Conservation (phyloP, 2,329 filamentous ascomycete species). For the Atkinsonella texensis region DNA sequence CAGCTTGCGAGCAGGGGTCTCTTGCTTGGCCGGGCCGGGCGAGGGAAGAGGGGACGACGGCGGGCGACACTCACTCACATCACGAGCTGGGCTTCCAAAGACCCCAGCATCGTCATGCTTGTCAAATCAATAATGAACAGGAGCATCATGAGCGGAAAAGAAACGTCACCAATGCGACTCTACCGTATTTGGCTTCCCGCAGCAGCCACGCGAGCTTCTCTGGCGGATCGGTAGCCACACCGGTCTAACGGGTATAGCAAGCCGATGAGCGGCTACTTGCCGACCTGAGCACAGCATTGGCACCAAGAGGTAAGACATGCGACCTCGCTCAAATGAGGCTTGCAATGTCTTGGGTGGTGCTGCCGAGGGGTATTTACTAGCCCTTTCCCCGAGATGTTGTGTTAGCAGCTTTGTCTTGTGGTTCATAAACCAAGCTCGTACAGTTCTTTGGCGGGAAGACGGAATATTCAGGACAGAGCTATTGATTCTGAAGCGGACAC, state of each 20-base stretch:
- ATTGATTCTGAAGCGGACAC: not conserved
- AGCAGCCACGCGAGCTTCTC: constrained; percentile 1
- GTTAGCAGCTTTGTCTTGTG: not conserved
- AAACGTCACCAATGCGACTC: not conserved
- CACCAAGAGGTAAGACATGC: not conserved
- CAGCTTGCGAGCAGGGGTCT: not conserved
- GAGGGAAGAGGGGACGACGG: too few relatives aligned
- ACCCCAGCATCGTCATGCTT: not conserved
- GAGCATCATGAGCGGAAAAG: not conserved
- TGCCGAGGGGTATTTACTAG: not conserved
- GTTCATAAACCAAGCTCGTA: not conserved
- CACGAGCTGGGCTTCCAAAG: not conserved
- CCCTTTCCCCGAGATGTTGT: not conserved
- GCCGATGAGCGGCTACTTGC: constrained; percentile 3
- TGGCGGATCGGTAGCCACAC: constrained; percentile 4
- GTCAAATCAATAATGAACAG: not conserved
- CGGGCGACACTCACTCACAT: not conserved
- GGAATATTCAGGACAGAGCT: not conserved
- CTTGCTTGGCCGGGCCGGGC: constrained; percentile 1
- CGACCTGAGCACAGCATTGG: not conserved
- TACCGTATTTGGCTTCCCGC: constrained; percentile 3
- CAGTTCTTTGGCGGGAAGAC: not conserved
- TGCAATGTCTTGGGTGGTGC: not conserved
- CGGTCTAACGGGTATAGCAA: constrained; percentile 5
- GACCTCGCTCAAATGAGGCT: not conserved